Percentiles rank a stretch among this genome's conserved stretches.
Conservation (phyloP, 2,329 filamentous ascomycete genomes). For the Epichloe typhina region DNA sequence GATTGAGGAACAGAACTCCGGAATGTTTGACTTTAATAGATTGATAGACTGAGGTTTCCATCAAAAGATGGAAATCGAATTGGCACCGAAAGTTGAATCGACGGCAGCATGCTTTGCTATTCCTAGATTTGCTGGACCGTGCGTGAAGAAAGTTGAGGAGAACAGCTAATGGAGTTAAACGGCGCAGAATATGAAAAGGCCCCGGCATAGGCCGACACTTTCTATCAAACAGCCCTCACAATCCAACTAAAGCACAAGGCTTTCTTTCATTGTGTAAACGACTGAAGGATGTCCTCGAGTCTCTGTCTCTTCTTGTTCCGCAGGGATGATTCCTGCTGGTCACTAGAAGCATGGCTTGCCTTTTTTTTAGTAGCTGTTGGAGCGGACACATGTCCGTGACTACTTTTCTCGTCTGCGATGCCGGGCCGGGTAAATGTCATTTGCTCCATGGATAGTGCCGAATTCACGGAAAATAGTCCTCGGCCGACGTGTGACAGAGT, state of each 20-base stretch:
- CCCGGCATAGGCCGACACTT: no score
- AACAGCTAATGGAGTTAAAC: no score
- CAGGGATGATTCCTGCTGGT: slow-evolving; percentile 11
- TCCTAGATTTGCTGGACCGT: no score
- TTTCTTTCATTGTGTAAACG: slow-evolving; percentile 1
- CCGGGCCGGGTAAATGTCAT: slow-evolving; percentile 21
- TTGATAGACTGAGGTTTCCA: no score
- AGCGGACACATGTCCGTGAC: neutral
- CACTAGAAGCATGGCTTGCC: slow-evolving; percentile 7
- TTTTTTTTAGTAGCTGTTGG: slow-evolving; percentile 7
- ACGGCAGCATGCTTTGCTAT: no score
- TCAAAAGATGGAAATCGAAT: no score
- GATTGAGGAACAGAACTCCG: no score
- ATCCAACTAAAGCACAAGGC: neutral
- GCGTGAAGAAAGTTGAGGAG: no score
- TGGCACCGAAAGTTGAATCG: no score
- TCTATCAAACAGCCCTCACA: neutral
- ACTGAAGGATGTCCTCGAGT: slow-evolving; percentile 21
- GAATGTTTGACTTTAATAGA: no score
- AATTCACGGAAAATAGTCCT: slow-evolving; percentile 20
- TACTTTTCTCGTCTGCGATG: slow-evolving; percentile 1
- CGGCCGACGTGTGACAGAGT: slow-evolving; percentile 23
- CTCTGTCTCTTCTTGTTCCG: slow-evolving; percentile 21
- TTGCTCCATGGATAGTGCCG: slow-evolving; percentile 1
- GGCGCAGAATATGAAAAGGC: no score